Base-by-base conservation (phyloP, 148 eudicot genomes). In the Persicaria tinctoria region DNA sequence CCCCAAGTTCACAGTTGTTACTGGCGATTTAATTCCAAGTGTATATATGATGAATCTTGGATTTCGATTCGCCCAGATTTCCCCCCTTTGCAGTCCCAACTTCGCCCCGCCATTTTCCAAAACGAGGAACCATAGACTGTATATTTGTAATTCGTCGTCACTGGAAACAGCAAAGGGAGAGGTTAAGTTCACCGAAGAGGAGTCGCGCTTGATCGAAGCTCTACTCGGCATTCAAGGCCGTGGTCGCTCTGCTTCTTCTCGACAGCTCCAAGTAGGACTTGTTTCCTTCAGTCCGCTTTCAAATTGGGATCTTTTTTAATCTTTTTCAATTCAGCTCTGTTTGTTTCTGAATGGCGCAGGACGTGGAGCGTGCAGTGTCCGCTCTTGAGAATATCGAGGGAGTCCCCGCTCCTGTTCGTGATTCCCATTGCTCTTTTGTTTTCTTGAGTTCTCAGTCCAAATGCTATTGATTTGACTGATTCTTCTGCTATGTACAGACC, bases 221-320 rank as follows among this genome's bases (percentile, higher is more conserved):
- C 88, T 94, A 5, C 80, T 94, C 13, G 98, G 98, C 2, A 82
- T 94, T 59, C 97, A 94, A 82, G 97, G 98, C 78, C 97, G 98
- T 17, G 97, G 98, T 12, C 89, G 93, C 79, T 87, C 93, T 70
- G 90, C 93, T 83, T 87, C 96, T 46, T 77, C 91, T 32, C 82
- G 76, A 12, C 98, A 91, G 75, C 85, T 91, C 78, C 83, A 90
- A 75, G 98, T 88, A 81, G 47, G 47, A 4, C 20, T 2, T 46
- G 54, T 5, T 55, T 73, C 32, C 45, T 32, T 13, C 2, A 12
- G 14, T 9, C 3, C 55, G 4, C 46, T 50, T 68, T 70, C 51
- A 17, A 16, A 70, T 17, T 48, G n/a, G 8, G 20, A 32, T 27
- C 0, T 51, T 3, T 41, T 46, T 4, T 4, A 13, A 47, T 17